Percentiles rank a stretch among this genome's conserved stretches.
phyloP scores from a whole-genome alignment of 805 yeast genomes.

The Kodamaea kaohsiungensis region DNA sequence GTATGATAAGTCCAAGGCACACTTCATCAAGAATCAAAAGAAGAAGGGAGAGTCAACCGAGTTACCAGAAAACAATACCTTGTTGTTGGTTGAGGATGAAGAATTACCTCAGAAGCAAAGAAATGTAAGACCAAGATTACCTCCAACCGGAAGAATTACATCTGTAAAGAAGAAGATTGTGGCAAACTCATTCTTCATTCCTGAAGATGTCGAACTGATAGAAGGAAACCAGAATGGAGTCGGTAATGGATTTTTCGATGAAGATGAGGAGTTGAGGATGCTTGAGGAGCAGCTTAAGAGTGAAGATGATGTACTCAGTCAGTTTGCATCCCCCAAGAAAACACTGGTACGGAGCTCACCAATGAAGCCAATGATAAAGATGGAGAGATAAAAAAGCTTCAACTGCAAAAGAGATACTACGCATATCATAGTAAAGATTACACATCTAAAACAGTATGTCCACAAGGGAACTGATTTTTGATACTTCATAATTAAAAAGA shows the following conservation, averaged over 20 bases:
- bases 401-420: neutral
- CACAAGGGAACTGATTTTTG: no score
- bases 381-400: neutral
- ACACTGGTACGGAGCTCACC: conserved; percentile 3
- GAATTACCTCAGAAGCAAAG: conserved; percentile 79
- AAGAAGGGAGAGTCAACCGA: conserved; percentile 41
- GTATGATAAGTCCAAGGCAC: conserved; percentile 46
- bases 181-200: conserved; percentile 50
- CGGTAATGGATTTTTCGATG: conserved; percentile 4
- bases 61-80: conserved; percentile 38
- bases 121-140: conserved; percentile 73
- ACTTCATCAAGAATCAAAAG: conserved; percentile 39
- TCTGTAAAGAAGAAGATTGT: conserved; percentile 64
- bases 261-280: conserved; percentile 8
- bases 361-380: neutral
- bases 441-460: no score
- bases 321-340: conserved; percentile 8
- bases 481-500: no score
- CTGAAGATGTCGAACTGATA: neutral
- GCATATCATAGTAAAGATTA: neutral
- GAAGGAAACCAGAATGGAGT: neutral
- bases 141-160: conserved; percentile 86
- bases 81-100: conserved; percentile 70
- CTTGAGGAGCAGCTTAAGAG: conserved; percentile 8
- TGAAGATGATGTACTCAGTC: conserved; percentile 8